A percentile compares a stretch with the other conserved stretches of the same genome.
Evolutionary conservation across 2,329 filamentous ascomycete genomes (phyloP).

Genomic region (Neocatenulostroma microsporum): DNA sequence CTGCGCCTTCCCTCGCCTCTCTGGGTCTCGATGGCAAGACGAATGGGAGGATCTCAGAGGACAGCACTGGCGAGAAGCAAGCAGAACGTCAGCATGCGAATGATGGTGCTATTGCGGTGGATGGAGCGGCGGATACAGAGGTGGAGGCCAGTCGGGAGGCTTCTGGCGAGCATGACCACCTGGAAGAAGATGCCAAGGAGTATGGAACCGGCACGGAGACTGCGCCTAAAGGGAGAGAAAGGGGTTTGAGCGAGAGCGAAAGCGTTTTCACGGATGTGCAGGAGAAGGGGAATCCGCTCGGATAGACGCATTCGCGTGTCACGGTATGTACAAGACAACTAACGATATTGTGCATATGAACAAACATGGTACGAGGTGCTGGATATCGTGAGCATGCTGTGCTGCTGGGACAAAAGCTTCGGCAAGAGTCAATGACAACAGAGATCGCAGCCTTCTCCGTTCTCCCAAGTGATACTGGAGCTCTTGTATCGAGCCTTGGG

Average conservation of each 20-base stretch:
- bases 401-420: not conserved
- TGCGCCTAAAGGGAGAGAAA: not conserved
- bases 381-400: not conserved
- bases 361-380: not conserved
- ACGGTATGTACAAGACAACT: too few species aligned
- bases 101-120: not conserved
- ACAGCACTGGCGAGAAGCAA: not conserved
- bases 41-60: conserved; percentile 7
- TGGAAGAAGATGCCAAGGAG: conserved; percentile 9
- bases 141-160: conserved; percentile 7
- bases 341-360: not conserved
- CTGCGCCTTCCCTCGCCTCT: conserved; percentile 1
- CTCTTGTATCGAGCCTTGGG: too few species aligned
- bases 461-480: too few species aligned
- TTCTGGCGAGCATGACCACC: conserved; percentile 12
- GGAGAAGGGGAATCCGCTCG: conserved; percentile 26
- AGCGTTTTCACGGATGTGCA: conserved; percentile 21
- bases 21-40: conserved; percentile 4
- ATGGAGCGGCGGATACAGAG: not conserved
- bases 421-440: not conserved
- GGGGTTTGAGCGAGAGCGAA: conserved; percentile 10
- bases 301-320: too few species aligned
- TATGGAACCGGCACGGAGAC: conserved; percentile 5
- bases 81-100: too few species aligned
- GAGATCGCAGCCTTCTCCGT: not conserved